Evolutionary conservation across 495 filamentous ascomycete species (phyloP).

Genomic region (Aspergillus bertholletiae): DNA sequence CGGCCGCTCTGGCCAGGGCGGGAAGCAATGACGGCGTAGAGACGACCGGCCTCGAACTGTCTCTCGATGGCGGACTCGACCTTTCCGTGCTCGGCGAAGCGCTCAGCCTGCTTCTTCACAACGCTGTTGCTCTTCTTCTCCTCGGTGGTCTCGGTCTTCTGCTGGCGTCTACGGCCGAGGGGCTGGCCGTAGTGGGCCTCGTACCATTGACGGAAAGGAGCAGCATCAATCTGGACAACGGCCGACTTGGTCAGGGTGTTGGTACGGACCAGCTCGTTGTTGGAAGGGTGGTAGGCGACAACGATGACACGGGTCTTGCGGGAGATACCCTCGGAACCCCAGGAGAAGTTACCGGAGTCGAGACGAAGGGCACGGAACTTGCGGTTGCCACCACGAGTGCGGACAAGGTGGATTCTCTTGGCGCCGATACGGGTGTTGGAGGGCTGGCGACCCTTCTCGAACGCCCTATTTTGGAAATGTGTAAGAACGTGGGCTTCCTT

Average conservation of each 20-base stretch:
- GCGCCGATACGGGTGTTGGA: constrained; percentile 98
- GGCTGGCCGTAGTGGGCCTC: constrained; percentile 96
- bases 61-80: constrained; percentile 88
- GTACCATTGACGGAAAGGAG: constrained; percentile 99
- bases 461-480: constrained; percentile 69
- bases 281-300: constrained; percentile 97
- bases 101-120: constrained; percentile 90
- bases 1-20: constrained; percentile 96
- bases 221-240: constrained; percentile 97
- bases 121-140: constrained; percentile 92
- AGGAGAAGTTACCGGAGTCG: constrained; percentile 99
- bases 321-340: constrained; percentile 94
- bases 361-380: constrained; percentile 99
- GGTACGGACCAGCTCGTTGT: constrained; percentile 99
- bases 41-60: constrained; percentile 97
- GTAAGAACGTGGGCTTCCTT: constrained; percentile 8
- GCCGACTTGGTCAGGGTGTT: constrained; percentile 99
- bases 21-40: constrained; percentile 87
- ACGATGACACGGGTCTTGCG: constrained; percentile 98
- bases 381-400: constrained; percentile 97
- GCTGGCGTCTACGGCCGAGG: constrained; percentile 86
- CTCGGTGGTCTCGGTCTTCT: constrained; percentile 64
- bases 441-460: constrained; percentile 98
- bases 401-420: constrained; percentile 98
- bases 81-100: constrained; percentile 79